A percentile compares a stretch with the other conserved stretches of the same genome.
These are phyloP conservation scores for Cucurbita maxima DNA, from an alignment of 306 rosid species.

Conservation along the genomic window DNA sequence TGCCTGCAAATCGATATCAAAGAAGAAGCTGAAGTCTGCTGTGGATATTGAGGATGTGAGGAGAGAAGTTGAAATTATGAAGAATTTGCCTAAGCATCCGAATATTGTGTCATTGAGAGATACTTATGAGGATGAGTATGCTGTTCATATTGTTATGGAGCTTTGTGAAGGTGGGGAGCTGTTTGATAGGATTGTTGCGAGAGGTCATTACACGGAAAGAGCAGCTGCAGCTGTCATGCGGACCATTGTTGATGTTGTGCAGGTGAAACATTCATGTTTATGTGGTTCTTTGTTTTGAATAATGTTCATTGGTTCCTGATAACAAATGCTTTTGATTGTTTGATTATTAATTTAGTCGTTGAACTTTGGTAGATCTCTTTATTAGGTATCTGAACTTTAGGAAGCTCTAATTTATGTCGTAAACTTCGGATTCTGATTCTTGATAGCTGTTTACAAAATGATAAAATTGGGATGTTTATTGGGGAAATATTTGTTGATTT, in stretches of 20 bases:
- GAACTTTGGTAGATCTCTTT: neutral
- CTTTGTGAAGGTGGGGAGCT: conserved; percentile 25
- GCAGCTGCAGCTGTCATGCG: conserved; percentile 21
- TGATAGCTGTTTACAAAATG: neutral
- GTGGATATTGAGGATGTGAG: conserved; percentile 22
- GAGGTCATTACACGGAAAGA: conserved; percentile 24
- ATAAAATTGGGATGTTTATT: neutral
- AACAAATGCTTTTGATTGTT: neutral
- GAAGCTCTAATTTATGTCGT: neutral
- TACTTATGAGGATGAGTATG: conserved; percentile 18
- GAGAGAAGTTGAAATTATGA: conserved; percentile 24
- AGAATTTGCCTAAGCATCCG: conserved; percentile 22
- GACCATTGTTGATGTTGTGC: conserved; percentile 25
- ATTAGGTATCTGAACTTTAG: neutral
- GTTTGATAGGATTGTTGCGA: conserved; percentile 22
- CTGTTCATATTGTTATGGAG: conserved; percentile 23
- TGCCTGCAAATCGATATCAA: conserved; percentile 23
- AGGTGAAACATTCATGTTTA: conserved; percentile 1
- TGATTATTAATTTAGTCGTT: neutral
- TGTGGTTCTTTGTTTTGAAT: neutral
- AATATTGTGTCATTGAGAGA: conserved; percentile 20
- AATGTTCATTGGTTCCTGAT: neutral
- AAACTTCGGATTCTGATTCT: neutral
- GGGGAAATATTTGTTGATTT: neutral
- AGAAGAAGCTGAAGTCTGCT: conserved; percentile 20